Conservation (phyloP, 164 flowering plant species). For the Chloranthus sessilifolius region DNA sequence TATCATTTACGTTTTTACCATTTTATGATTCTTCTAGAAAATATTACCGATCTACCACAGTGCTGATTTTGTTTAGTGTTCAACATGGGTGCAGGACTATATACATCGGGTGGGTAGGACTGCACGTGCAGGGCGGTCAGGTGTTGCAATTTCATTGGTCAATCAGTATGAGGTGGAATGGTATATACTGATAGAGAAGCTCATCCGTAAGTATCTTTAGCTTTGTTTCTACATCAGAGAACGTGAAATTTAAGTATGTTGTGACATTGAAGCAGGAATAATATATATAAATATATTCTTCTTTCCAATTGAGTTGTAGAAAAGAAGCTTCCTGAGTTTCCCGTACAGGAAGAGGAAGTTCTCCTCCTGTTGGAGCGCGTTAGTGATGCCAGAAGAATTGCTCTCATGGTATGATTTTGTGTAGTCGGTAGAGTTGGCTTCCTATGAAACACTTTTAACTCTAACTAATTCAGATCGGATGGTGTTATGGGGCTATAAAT, state of each 20-base stretch:
- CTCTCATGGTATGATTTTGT: slow-evolving; percentile 44
- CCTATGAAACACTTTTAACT: neutral
- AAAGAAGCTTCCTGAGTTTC: slow-evolving; percentile 61
- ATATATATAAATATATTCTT: too few relatives aligned
- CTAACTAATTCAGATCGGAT: neutral
- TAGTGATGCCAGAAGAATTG: slow-evolving; percentile 64
- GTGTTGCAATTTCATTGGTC: slow-evolving; percentile 85
- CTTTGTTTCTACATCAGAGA: neutral
- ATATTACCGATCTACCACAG: too few relatives aligned
- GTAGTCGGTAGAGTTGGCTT: neutral
- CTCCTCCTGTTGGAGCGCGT: slow-evolving; percentile 61
- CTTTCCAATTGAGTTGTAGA: slow-evolving; percentile 37
- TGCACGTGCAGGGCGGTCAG: slow-evolving; percentile 95
- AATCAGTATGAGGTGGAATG: slow-evolving; percentile 87
- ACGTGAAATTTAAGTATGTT: neutral
- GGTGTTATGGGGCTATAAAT: neutral
- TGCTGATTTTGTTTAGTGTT: too few relatives aligned
- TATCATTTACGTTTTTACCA: too few relatives aligned
- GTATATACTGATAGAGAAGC: slow-evolving; percentile 79
- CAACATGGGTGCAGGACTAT: slow-evolving; percentile 74
- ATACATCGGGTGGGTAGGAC: slow-evolving; percentile 97
- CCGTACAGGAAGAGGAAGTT: slow-evolving; percentile 68
- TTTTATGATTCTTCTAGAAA: neutral
- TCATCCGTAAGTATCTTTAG: slow-evolving; percentile 41
- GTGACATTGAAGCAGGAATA: neutral